A percentile compares a stretch with the other conserved stretches of the same genome.
Evolutionary conservation across 139 green algal genomes (phyloP).

Genomic region (Volvox africanus): DNA sequence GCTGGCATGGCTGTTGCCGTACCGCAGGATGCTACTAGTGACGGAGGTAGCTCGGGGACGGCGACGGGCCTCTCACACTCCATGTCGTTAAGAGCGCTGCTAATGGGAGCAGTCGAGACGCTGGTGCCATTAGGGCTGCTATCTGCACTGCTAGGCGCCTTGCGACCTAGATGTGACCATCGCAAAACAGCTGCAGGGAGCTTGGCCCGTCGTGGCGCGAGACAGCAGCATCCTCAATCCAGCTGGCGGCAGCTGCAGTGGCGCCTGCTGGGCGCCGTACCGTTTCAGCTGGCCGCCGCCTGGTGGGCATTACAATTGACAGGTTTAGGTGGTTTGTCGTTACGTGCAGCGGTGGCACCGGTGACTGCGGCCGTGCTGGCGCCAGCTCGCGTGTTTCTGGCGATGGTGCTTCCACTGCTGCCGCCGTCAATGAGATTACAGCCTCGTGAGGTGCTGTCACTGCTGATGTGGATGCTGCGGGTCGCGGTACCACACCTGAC

Average conservation of each 20-base stretch:
- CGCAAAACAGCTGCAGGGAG: background rate
- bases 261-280: background rate
- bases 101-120: background rate
- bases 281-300: background rate
- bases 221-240: background rate
- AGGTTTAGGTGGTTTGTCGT: background rate
- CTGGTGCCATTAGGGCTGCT: conserved; percentile 49
- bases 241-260: background rate
- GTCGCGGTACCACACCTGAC: background rate
- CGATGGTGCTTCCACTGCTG: background rate
- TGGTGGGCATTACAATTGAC: conserved; percentile 37
- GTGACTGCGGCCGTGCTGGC: background rate
- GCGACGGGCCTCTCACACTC: background rate
- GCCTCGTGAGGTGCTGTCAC: background rate
- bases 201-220: background rate
- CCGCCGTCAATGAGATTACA: background rate
- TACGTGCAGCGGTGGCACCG: background rate
- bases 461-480: background rate
- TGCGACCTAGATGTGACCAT: background rate
- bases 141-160: background rate
- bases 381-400: background rate
- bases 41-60: conserved; percentile 1
- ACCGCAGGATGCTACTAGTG: background rate
- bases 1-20: background rate
- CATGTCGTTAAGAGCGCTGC: background rate